Evolutionary conservation across 169 alveolate species (phyloP), one percentile per base, ranked within the genome.

Genomic region (Plasmodium sp.): DNA sequence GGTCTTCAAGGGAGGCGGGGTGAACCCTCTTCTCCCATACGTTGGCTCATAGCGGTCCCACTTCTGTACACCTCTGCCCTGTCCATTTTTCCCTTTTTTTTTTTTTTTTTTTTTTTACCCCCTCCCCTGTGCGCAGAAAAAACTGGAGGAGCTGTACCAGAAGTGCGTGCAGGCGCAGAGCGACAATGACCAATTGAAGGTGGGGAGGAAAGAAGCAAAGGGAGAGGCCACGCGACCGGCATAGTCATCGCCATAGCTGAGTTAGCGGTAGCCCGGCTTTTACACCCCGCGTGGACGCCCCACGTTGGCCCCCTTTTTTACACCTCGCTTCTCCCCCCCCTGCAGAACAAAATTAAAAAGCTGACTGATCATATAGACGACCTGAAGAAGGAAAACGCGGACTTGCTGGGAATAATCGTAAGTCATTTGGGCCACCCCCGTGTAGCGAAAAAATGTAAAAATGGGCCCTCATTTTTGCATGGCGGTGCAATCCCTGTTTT

Each of bases 181-280:
- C 10, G 94, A 88, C 72, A 79, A 88, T 45, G 94, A 79, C 2
- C 39, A 88, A 18, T 80, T 88, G n/a, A 79, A 80, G 54, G 94
- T 88, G 34, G 31, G 33, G 81, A 41, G 43, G 34, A 27, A 48
- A 27, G 12, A 45, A 51, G 22, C 62, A 84, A 34, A 3, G 16
- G 67, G 41, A 36, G 75, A 85, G 14, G 7, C n/a, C 39, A 27
- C n/a, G 14, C 0, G 10, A 67, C 14, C 31, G 4, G 34, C 77
- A 22, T 51, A 18, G 62, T 14, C 22, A 16, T 51, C 3, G 22
- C 6, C 3, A 3, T 51, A 51, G 62, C 62, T 2, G 18, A 0
- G 62, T 51, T 16, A 14, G 62, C 27, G 2, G 22, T 12, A 12
- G 1, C 62, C 7, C 22, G 5, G 62, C 62, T 14, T 51, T 3